Evolutionary conservation across 257 asterid species (phyloP).

Genomic region (Lycium ferocissimum): DNA sequence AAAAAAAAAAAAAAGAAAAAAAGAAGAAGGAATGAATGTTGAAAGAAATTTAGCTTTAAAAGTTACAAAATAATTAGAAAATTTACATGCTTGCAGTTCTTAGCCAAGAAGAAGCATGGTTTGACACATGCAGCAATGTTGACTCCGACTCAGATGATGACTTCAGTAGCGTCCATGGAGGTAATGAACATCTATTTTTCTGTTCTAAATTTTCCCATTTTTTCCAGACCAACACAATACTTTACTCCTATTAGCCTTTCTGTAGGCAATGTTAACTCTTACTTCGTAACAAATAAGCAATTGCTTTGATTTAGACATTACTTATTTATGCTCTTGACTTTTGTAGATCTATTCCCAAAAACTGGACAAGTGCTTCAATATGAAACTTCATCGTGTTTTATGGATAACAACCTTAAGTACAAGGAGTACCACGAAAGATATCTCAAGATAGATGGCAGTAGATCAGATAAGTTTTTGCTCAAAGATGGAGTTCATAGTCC

Average conservation of each 20-base stretch:
- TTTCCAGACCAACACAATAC: background rate
- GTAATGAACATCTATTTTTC: slow-evolving; percentile 46
- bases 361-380: slow-evolving; percentile 75
- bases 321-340: background rate
- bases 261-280: background rate
- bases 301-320: background rate
- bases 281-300: background rate
- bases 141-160: slow-evolving; percentile 96
- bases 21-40: background rate
- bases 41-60: background rate
- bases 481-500: slow-evolving; percentile 59
- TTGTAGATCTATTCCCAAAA: slow-evolving; percentile 59
- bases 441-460: slow-evolving; percentile 54
- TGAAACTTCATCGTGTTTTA: slow-evolving; percentile 66
- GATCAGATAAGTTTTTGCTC: slow-evolving; percentile 47
- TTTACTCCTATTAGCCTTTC: too few species aligned
- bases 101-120: slow-evolving; percentile 88
- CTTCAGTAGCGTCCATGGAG: slow-evolving; percentile 84
- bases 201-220: background rate
- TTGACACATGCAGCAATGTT: slow-evolving; percentile 80
- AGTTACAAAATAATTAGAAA: slow-evolving; percentile 7
- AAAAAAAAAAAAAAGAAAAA: background rate
- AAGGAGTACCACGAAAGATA: slow-evolving; percentile 64
- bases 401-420: slow-evolving; percentile 56
- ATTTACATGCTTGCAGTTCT: slow-evolving; percentile 55